phyloP scores from a whole-genome alignment of 116 monocot genomes.

The Dioscorea cayenensis region DNA sequence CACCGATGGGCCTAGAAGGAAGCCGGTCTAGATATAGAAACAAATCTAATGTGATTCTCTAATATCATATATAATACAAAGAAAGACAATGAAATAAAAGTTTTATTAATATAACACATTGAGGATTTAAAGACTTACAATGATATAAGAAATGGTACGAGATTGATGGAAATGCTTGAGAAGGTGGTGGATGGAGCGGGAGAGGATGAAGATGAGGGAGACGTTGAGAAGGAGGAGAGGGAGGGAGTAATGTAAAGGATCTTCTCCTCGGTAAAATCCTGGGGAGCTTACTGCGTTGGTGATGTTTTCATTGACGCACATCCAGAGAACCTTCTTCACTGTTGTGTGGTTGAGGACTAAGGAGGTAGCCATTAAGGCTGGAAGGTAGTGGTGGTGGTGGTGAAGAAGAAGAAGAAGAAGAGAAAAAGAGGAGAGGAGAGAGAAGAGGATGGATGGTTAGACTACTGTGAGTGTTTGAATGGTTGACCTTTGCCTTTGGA shows the following conservation, averaged over 20 bases:
- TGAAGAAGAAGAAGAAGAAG: not conserved
- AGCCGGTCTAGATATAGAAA: not conserved
- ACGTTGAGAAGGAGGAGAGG: slow-evolving; percentile 6
- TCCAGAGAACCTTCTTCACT: slow-evolving; percentile 1
- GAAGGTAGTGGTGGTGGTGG: not conserved
- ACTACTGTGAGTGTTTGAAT: no score
- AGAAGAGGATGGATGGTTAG: not conserved
- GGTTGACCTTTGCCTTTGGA: not conserved
- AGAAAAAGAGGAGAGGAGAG: not conserved
- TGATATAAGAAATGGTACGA: slow-evolving; percentile 5
- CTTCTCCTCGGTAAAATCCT: slow-evolving; percentile 1
- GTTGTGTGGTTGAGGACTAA: not conserved
- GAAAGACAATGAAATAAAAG: not conserved
- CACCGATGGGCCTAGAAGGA: not conserved
- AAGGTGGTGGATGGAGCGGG: slow-evolving; percentile 2
- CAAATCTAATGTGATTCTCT: no score
- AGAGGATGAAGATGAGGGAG: not conserved
- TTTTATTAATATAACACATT: no score
- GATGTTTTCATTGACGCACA: not conserved
- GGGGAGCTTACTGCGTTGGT: not conserved
- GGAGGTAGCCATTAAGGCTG: not conserved
- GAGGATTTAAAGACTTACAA: not conserved
- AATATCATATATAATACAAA: not conserved
- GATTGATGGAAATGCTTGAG: slow-evolving; percentile 3
- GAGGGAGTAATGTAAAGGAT: slow-evolving; percentile 12